These are phyloP conservation scores for Capsicum baccatum DNA, from an alignment of 257 asterid genomes.

Conservation along the genomic window DNA sequence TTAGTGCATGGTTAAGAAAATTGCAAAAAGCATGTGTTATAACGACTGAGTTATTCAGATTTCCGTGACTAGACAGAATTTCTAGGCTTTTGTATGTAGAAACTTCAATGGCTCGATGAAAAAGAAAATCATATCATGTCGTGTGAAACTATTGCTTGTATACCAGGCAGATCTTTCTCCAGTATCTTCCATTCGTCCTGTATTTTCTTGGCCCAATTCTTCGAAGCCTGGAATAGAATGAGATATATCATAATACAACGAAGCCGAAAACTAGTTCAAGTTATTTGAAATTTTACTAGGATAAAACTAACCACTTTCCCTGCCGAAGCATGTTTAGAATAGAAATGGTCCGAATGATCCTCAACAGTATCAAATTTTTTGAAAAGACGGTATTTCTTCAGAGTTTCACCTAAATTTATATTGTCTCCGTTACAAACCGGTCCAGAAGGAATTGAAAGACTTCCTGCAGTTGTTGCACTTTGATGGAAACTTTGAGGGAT, in stretches of 20 bases:
- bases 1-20: neutral
- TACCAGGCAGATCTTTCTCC: constrained; percentile 88
- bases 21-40: neutral
- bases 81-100: neutral
- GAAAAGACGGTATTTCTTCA: constrained; percentile 52
- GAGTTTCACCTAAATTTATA: constrained; percentile 50
- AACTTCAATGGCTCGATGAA: neutral
- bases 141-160: constrained; percentile 3
- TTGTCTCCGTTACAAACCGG: constrained; percentile 35
- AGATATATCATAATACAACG: constrained; percentile 23
- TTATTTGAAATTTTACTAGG: neutral
- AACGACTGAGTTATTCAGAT: neutral
- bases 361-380: constrained; percentile 79
- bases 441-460: constrained; percentile 34
- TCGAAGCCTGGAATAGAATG: constrained; percentile 57
- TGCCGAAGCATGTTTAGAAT: constrained; percentile 44
- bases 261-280: constrained; percentile 13
- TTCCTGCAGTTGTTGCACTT: constrained; percentile 41
- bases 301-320: constrained; percentile 50
- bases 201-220: constrained; percentile 83
- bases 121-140: neutral
- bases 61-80: neutral
- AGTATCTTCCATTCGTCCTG: constrained; percentile 95
- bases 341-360: constrained; percentile 72
- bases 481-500: constrained; percentile 34